Evolutionary conservation across 164 flowering plant genomes (phyloP), one percentile per base, ranked within the genome.

Genomic region (Paratinospora sagittata): DNA sequence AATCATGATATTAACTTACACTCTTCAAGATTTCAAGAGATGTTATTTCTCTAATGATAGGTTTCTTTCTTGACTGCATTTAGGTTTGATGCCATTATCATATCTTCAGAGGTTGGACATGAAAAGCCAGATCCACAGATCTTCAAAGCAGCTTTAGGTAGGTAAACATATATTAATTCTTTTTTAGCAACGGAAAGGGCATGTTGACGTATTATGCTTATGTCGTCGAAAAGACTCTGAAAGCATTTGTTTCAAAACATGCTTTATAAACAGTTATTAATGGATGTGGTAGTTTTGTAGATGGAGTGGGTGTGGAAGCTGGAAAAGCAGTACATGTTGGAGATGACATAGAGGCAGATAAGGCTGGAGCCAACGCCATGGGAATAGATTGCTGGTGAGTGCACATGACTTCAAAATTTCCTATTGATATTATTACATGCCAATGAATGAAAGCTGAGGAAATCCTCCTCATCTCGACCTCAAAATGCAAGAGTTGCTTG

Each of bases 51-150:
- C 3, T 41, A 41, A 41, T 41, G 45, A 41, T 41, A 3, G 47
- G 3, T 52, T 65, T 61, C 0, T 47, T 52, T 3, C 11, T 26
- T 36, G 47, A 49, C 66, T 73, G 14, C 21, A n/a, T 76, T 63
- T 69, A 95, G 98, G 85, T 92, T 95, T 84, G 97, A 95, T 86
- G 89, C 97, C 73, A 85, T 92, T 30, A 84, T 90, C 37, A 78
- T 95, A 75, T 94, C 98, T 37, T 90, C 97, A 57, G 98, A 95
- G 74, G 87, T 95, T 77, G 97, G 97, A 73, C 88, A 81, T 77
- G 98, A 95, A 76, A 95, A 95, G 75, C 98, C 98, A 33, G 88
- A 89, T 71, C 73, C 80, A 47, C 73, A 69, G 64, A 92, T 94
- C 74, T 94, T 89, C 70, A 74, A 74, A 81, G 85, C 92, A 75